Conservation (phyloP, 139 green algal species). For the Pseudopediastrum boryanum region DNA sequence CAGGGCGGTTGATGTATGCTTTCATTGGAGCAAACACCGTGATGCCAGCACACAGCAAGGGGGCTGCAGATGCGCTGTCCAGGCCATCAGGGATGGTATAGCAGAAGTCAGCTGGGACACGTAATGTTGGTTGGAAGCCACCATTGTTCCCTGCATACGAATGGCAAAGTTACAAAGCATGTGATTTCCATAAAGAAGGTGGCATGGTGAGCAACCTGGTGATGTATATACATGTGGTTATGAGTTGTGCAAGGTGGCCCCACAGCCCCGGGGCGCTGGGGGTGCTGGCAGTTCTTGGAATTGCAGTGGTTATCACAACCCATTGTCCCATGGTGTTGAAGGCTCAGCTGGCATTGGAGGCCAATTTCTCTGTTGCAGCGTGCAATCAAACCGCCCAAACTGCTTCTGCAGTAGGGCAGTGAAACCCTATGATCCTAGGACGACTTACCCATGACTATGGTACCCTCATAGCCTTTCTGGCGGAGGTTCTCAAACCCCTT, state of each 20-base stretch:
- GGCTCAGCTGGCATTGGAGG: background rate
- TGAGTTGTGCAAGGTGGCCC: too few relatives aligned
- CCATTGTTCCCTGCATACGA: slow-evolving; percentile 17
- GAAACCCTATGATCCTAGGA: background rate
- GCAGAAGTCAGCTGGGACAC: slow-evolving; percentile 42
- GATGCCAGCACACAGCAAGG: slow-evolving; percentile 46
- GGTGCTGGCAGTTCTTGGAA: too few relatives aligned
- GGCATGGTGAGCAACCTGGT: too few relatives aligned
- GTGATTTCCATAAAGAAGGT: background rate
- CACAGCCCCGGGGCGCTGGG: too few relatives aligned
- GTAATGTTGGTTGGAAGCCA: slow-evolving; percentile 43
- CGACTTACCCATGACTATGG: slow-evolving; percentile 46
- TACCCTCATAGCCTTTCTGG: slow-evolving; percentile 48
- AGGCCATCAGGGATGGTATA: slow-evolving; percentile 51
- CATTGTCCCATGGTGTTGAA: background rate
- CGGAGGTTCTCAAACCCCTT: slow-evolving; percentile 63
- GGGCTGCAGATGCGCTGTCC: slow-evolving; percentile 39
- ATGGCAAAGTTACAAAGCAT: background rate
- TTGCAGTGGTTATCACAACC: background rate
- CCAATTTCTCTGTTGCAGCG: background rate
- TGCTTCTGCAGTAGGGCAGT: background rate
- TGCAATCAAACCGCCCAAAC: background rate
- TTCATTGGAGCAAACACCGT: slow-evolving; percentile 28
- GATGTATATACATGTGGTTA: too few relatives aligned
- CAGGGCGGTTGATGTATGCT: slow-evolving; percentile 29